Percentiles rank a stretch among this genome's conserved stretches.
Conservation (phyloP, 306 rosid species). For the Citrullus mucosospermus region DNA sequence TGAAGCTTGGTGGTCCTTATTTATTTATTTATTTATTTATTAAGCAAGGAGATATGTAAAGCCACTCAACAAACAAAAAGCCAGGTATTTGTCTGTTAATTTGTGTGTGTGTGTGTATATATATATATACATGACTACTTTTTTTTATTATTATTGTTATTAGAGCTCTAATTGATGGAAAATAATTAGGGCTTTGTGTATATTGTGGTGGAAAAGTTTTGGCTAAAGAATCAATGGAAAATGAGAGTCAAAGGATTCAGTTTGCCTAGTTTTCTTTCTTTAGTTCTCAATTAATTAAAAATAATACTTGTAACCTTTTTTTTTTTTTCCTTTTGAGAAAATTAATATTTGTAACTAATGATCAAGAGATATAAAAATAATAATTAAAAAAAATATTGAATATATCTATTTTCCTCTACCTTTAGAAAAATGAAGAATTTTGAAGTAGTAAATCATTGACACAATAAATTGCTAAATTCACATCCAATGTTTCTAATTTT, state of each 20-base stretch:
- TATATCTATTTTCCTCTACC: too few relatives aligned
- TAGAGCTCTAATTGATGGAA: neutral
- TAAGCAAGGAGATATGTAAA: neutral
- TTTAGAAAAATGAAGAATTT: too few relatives aligned
- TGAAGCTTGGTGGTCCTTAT: neutral
- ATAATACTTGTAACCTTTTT: too few relatives aligned
- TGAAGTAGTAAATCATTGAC: too few relatives aligned
- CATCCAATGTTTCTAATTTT: neutral
- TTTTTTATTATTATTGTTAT: neutral
- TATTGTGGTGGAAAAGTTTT: neutral
- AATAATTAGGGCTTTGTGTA: neutral
- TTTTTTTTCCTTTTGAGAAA: too few relatives aligned
- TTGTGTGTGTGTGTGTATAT: neutral
- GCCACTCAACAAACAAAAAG: neutral
- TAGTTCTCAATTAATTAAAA: too few relatives aligned
- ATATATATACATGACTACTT: neutral
- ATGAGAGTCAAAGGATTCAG: too few relatives aligned
- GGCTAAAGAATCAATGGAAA: neutral
- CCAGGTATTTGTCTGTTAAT: neutral
- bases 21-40: neutral
- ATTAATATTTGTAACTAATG: too few relatives aligned
- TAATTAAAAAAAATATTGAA: too few relatives aligned
- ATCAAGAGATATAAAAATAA: too few relatives aligned
- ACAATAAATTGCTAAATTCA: neutral
- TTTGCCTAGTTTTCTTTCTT: too few relatives aligned